Evolutionary conservation across 1,139 yeast genomes (phyloP).

Genomic region (Pichia sp.): DNA sequence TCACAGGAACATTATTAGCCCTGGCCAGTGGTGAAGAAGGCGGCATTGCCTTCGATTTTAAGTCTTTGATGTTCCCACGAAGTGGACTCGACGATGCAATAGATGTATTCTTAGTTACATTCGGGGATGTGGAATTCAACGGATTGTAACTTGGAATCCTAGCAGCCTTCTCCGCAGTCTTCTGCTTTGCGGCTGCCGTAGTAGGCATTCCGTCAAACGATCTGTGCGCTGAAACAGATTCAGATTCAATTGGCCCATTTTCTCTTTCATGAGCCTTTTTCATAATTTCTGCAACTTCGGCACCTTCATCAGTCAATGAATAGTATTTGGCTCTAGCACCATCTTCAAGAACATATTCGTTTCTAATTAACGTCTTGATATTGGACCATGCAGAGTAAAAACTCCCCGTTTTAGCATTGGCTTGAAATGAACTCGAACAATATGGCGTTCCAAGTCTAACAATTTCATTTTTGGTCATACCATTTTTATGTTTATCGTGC

Average conservation of each 20-base stretch:
- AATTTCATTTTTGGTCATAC: constrained; percentile 63
- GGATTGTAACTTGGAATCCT: constrained; percentile 7
- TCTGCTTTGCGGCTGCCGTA: too few species aligned
- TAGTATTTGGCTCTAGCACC: constrained; percentile 67
- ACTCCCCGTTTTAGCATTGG: constrained; percentile 60
- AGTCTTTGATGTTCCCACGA: constrained; percentile 5
- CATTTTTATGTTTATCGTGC: constrained; percentile 47
- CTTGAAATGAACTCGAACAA: constrained; percentile 63
- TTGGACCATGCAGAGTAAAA: constrained; percentile 82
- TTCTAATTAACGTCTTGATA: constrained; percentile 58
- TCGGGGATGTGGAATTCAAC: constrained; percentile 14
- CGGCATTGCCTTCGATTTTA: not conserved
- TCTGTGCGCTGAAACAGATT: not conserved
- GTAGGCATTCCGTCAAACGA: not conserved
- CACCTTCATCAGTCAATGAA: constrained; percentile 72
- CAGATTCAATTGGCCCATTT: not conserved
- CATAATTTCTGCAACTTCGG: constrained; percentile 57
- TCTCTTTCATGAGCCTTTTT: constrained; percentile 35
- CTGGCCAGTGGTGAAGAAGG: constrained; percentile 6
- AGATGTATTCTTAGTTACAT: not conserved
- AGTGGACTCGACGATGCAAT: constrained; percentile 11
- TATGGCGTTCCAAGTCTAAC: constrained; percentile 54
- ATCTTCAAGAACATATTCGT: constrained; percentile 55
- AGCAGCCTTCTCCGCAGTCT: not conserved
- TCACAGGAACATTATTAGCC: not conserved